Conservation (phyloP, 2,329 filamentous ascomycete species). For the Apiospora koreana region DNA sequence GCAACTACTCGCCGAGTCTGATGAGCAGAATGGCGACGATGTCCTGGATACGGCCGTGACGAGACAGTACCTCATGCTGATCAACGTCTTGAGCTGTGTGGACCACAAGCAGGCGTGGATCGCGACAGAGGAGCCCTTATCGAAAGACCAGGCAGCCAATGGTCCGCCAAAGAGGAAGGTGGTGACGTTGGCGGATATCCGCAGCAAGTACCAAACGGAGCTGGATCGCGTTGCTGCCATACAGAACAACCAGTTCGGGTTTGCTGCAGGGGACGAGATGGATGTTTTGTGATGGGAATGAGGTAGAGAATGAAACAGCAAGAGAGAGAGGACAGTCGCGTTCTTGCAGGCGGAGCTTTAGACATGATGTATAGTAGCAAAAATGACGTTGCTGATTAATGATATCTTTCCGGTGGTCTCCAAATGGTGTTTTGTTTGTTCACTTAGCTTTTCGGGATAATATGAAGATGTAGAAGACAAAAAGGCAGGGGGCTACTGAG, state of each 20-base stretch:
- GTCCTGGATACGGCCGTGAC: constrained; percentile 65
- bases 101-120: constrained; percentile 80
- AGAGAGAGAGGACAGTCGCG: neutral
- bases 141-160: constrained; percentile 16
- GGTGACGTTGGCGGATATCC: constrained; percentile 81
- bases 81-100: constrained; percentile 90
- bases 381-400: neutral
- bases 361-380: constrained; percentile 8
- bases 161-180: constrained; percentile 64
- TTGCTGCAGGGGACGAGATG: constrained; percentile 60
- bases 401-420: constrained; percentile 6
- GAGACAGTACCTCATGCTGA: constrained; percentile 82
- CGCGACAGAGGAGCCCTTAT: constrained; percentile 46
- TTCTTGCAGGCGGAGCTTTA: neutral
- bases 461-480: neutral
- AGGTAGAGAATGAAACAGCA: neutral
- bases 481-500: neutral
- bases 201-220: constrained; percentile 87
- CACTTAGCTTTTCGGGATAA: neutral
- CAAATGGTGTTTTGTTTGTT: constrained; percentile 19
- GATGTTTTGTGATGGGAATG: constrained; percentile 43
- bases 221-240: constrained; percentile 86
- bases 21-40: constrained; percentile 55
- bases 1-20: constrained; percentile 58
- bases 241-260: constrained; percentile 85